Conservation (phyloP, 257 asterid genomes). For the Scutellaria baicalensis region DNA sequence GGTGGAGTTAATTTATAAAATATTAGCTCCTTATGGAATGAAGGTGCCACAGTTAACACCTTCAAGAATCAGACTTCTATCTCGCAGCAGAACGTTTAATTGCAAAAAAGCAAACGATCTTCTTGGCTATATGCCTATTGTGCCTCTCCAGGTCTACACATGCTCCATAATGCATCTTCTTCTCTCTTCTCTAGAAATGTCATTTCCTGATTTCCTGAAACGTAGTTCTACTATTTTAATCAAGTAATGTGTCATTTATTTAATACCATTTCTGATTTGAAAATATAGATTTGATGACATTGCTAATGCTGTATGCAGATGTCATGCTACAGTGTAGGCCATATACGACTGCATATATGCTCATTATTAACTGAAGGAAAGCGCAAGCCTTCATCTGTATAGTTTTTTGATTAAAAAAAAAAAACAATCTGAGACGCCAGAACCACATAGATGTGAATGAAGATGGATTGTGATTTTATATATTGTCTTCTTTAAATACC, state of each 20-base stretch:
- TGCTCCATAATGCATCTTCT: conserved; percentile 6
- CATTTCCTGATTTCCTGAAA: not conserved
- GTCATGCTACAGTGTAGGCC: not conserved
- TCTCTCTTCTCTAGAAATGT: not conserved
- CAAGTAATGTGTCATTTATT: not conserved
- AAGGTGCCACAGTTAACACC: too few relatives aligned
- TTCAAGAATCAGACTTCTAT: conserved; percentile 89
- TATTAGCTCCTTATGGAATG: conserved; percentile 87
- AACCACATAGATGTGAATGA: not conserved
- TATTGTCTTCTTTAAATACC: not conserved
- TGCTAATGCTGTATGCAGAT: not conserved
- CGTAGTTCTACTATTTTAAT: not conserved
- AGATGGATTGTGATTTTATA: not conserved
- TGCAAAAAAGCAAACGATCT: conserved; percentile 81
- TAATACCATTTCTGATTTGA: not conserved
- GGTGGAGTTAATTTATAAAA: conserved; percentile 72
- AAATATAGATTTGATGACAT: not conserved
- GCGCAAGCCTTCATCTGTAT: not conserved
- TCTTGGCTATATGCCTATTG: conserved; percentile 86
- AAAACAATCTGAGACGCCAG: not conserved
- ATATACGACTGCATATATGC: not conserved
- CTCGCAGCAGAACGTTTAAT: conserved; percentile 73
- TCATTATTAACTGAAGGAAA: not conserved
- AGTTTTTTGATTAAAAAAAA: not conserved
- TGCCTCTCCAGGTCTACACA: conserved; percentile 68